Evolutionary conservation across 2,329 filamentous ascomycete species (phyloP).

Genomic region (Trichoderma sp.): DNA sequence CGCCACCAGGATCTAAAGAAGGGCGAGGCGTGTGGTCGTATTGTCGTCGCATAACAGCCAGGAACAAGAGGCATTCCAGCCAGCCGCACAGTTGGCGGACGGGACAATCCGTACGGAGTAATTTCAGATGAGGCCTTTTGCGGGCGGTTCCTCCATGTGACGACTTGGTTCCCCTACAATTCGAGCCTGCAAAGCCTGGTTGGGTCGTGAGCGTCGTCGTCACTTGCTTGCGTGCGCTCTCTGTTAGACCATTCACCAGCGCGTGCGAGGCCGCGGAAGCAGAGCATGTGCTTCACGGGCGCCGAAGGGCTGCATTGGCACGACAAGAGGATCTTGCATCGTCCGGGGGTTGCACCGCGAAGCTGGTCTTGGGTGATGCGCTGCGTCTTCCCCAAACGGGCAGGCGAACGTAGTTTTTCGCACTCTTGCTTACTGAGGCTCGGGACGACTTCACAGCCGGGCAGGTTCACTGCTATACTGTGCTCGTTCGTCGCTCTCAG

Average conservation of each 20-base stretch:
- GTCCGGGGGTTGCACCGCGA: constrained; percentile 17
- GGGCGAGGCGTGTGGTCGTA: constrained; percentile 16
- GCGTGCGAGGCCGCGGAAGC: constrained; percentile 1
- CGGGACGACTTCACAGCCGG: background rate
- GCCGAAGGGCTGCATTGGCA: constrained; percentile 25
- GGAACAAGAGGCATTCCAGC: background rate
- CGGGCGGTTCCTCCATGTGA: constrained; percentile 9
- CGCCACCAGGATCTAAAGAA: background rate
- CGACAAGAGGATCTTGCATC: constrained; percentile 3
- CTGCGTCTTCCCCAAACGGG: constrained; percentile 5
- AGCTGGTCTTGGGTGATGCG: background rate
- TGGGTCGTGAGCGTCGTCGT: constrained; percentile 12
- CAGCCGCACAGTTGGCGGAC: constrained; percentile 22
- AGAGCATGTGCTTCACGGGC: constrained; percentile 17
- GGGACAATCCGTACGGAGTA: constrained; percentile 22
- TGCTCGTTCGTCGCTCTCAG: background rate
- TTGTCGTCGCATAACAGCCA: constrained; percentile 20
- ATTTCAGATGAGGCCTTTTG: constrained; percentile 21
- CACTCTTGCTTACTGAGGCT: constrained; percentile 10
- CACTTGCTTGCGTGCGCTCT: constrained; percentile 22
- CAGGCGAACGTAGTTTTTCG: background rate
- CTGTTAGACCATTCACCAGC: background rate
- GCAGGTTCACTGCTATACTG: background rate
- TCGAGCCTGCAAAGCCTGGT: background rate
- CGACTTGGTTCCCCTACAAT: background rate